Base-by-base conservation (phyloP, 2,329 filamentous ascomycete genomes). In the Cladosporium sp. region DNA sequence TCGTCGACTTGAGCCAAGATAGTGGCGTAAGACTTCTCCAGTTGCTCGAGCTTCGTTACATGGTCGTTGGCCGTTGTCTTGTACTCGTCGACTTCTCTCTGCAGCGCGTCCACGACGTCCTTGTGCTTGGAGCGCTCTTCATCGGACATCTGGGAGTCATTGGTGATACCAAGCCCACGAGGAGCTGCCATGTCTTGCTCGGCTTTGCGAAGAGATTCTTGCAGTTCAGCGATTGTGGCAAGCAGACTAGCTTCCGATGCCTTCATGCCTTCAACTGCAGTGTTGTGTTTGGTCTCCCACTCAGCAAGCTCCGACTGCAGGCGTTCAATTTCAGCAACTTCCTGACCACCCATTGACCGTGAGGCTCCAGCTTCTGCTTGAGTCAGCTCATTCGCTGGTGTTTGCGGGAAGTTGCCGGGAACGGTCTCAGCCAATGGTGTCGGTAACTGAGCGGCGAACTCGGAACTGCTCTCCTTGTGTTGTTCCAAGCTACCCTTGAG, bases 21-120 rank as follows among this genome's bases (percentile, higher is more conserved):
- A 24, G 81, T 80, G 32, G 81, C 73, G 68, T 95, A 88, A 3
- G 87, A 83, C 62, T 86, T 76, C 72, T 96, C 91, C 13, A 96
- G 79, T 62, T 89, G 83, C 3, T 85, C 80, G 28, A 96, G 85
- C 65, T 86, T 89, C 37, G 81, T 70, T 12, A 85, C 78, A 65
- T 92, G 90, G 63, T 78, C 80, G 61, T 82, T 81, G 65, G 95
- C 87, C 36, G 89, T 83, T 3, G 81, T 76, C 74, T 89, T 92
- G 75, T 96, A 91, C 68, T 91, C 86, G 52, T 92, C 85, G 54
- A 97, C 87, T 69, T 96, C 87, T 59, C 75, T 80, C 61, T 89
- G 88, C 40, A 97, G 74, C 20, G 75, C 69, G 55, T 80, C 77
- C 10, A 85, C 73, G 20, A 80, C 78, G 36, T 81, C 78, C 59